Conservation (phyloP, 2,329 filamentous ascomycete species). For the Neocatenulostroma microsporum region DNA sequence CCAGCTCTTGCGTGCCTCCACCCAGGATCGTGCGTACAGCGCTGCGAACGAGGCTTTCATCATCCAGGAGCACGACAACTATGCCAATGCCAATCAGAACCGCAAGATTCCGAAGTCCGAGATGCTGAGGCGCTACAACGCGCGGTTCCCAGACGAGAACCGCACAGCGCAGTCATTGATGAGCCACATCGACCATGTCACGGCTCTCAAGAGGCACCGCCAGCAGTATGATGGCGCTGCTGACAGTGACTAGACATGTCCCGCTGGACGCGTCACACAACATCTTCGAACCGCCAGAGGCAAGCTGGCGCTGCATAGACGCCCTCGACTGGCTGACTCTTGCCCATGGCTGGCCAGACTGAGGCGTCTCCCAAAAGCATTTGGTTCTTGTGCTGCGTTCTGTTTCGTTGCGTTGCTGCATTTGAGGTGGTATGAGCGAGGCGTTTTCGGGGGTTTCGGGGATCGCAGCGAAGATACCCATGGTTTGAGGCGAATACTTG, state of each 20-base stretch:
- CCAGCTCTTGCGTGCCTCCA: background rate
- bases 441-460: too few species aligned
- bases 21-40: slow-evolving; percentile 2
- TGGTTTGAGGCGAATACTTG: too few species aligned
- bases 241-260: background rate
- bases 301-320: too few species aligned
- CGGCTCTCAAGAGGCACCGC: background rate
- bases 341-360: background rate
- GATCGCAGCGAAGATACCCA: too few species aligned
- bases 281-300: too few species aligned
- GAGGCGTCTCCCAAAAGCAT: background rate
- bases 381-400: background rate
- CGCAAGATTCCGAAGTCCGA: background rate
- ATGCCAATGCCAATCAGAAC: background rate
- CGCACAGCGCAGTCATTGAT: background rate
- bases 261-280: background rate
- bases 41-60: slow-evolving; percentile 1
- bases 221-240: slow-evolving; percentile 1
- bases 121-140: slow-evolving; percentile 1
- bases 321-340: too few species aligned
- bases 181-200: background rate
- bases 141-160: slow-evolving; percentile 1
- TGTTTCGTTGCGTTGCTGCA: too few species aligned
- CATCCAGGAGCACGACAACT: background rate
- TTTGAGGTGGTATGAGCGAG: too few species aligned